Evolutionary conservation across 441 rosid genomes (phyloP), one percentile per base, ranked within the genome.

Genomic region (Rhodomyrtus psidioides): DNA sequence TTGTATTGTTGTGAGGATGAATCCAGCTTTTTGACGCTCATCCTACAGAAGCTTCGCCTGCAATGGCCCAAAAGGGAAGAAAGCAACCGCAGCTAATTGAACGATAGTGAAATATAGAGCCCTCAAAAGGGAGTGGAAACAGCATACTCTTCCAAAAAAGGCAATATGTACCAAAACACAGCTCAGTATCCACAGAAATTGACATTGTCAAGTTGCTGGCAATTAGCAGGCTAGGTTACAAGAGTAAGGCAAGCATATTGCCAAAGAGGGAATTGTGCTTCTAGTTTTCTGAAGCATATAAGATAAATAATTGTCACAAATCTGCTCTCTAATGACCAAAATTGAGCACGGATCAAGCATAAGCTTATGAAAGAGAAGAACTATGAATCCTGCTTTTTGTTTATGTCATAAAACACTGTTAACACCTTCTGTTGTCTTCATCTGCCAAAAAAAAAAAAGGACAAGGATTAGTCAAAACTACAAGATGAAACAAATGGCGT

Each of bases 341-440:
- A 24, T 44, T 79, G 46, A 74, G 27, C 30, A 34, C 54, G 74
- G 34, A 34, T 34, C 34, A 34, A 34, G 34, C 34, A 34, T 4
- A 34, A 34, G 34, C 34, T n/a, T 42, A 55, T 55, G 26, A n/a
- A 75, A 12, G 54, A 21, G 83, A 42, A 51, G 44, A 14, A 56
- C 83, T 84, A 94, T 21, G 89, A 87, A 87, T 88, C 91, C 86
- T 89, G 93, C 89, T 93, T 94, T 89, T 91, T 95, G 89, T 93
- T 92, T 74, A 91, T 93, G 88, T 96, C 99, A 76, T 93, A 90
- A 84, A 95, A 91, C 85, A 96, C 97, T 98, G 94, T 53, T 53
- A n/a, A 91, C 86, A 83, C 94, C 97, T 6, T 97, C 97, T 12
- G 98, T 98, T 6, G 97, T 95, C 94, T 95, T 96, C 94, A 95